These are phyloP conservation scores for Pugionium cornutum DNA, from an alignment of 345 rosid species.

Conservation along the genomic window DNA sequence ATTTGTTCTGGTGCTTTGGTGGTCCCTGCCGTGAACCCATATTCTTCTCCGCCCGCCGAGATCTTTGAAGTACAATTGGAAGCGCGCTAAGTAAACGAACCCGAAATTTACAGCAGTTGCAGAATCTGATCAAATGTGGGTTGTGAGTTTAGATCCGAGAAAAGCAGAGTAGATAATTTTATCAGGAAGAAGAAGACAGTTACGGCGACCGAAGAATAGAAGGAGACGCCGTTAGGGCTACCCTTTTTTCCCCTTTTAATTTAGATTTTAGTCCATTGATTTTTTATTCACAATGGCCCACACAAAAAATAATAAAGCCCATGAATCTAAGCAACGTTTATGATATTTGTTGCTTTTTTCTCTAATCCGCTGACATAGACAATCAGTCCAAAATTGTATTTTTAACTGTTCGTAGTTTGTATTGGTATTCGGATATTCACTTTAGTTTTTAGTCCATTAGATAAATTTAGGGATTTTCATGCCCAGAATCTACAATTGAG, in stretches of 20 bases:
- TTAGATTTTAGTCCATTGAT: not conserved
- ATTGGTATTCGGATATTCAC: too few species aligned
- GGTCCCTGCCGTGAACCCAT: slow-evolving; percentile 73
- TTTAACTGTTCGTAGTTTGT: too few species aligned
- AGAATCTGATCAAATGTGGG: too few species aligned
- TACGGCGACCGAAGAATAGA: not conserved
- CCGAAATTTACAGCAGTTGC: too few species aligned
- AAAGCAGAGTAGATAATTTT: slow-evolving; percentile 1
- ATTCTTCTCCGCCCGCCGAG: slow-evolving; percentile 22
- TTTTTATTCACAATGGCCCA: not conserved
- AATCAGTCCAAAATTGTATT: not conserved
- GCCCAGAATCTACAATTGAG: too few species aligned
- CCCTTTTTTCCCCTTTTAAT: not conserved
- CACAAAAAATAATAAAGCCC: not conserved
- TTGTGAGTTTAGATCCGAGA: not conserved
- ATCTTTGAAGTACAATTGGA: not conserved
- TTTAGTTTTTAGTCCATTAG: too few species aligned
- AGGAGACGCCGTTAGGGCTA: slow-evolving; percentile 2
- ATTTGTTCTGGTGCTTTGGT: slow-evolving; percentile 82
- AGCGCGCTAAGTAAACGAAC: slow-evolving; percentile 1
- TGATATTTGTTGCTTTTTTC: not conserved
- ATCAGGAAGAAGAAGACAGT: not conserved
- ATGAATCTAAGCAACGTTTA: not conserved
- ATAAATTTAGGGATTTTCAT: too few species aligned
- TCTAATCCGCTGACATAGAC: not conserved